Evolutionary conservation across 495 filamentous ascomycete genomes (phyloP).

Genomic region (Aspergillus nidulans): DNA sequence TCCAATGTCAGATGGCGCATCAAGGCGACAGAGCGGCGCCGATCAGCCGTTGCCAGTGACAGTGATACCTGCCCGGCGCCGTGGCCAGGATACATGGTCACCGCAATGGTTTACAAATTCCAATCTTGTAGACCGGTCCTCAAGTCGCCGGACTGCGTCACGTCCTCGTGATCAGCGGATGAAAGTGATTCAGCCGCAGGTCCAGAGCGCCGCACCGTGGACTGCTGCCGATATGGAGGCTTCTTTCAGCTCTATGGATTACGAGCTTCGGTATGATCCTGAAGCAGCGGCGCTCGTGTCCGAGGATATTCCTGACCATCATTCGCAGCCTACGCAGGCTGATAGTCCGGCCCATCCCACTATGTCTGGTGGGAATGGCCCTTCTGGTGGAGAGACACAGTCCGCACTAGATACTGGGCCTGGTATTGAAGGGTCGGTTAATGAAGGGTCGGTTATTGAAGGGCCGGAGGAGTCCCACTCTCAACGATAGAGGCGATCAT

Average conservation of each 20-base stretch:
- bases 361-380: not conserved
- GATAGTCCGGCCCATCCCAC: not conserved
- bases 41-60: constrained; percentile 52
- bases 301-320: constrained; percentile 13
- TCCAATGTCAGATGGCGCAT: constrained; percentile 21
- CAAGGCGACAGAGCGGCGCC: constrained; percentile 24
- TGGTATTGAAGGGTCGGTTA: constrained; percentile 5
- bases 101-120: constrained; percentile 28
- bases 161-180: constrained; percentile 26
- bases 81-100: constrained; percentile 44
- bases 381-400: not conserved
- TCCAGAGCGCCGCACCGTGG: constrained; percentile 39
- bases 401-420: not conserved
- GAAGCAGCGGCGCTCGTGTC: constrained; percentile 42
- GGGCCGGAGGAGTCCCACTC: not conserved
- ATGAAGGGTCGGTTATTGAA: too few relatives aligned
- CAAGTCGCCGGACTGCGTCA: constrained; percentile 12
- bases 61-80: constrained; percentile 63
- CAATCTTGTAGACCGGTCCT: constrained; percentile 13
- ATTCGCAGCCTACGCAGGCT: not conserved
- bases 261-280: constrained; percentile 41
- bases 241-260: constrained; percentile 22
- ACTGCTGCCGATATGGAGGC: constrained; percentile 27
- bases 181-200: constrained; percentile 39
- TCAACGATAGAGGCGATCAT: constrained; percentile 1